A percentile compares a stretch with the other conserved stretches of the same genome.
Conservation (phyloP, 495 filamentous ascomycete species). For the Penicillium maclennaniae region DNA sequence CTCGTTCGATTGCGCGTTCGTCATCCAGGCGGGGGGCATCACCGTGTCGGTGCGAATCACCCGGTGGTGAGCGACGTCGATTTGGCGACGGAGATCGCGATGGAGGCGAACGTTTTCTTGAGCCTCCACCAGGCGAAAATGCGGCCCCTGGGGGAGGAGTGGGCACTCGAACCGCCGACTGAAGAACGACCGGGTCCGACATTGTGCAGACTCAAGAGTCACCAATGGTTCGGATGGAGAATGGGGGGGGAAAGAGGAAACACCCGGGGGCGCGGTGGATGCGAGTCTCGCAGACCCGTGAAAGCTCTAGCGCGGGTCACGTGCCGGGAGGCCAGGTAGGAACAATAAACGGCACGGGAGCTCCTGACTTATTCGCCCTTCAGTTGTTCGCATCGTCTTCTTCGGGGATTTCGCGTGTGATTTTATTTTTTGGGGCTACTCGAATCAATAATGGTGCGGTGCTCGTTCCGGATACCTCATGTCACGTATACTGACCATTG, state of each 20-base stretch:
- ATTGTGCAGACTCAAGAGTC: slow-evolving; percentile 24
- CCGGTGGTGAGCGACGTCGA: slow-evolving; percentile 56
- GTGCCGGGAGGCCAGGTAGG: slow-evolving; percentile 22
- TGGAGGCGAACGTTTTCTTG: slow-evolving; percentile 59
- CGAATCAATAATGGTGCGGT: slow-evolving; percentile 25
- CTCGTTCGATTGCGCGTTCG: slow-evolving; percentile 55
- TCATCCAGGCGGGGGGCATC: slow-evolving; percentile 50
- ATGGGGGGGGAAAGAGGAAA: not conserved
- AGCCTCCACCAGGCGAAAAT: slow-evolving; percentile 45
- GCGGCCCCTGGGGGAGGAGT: slow-evolving; percentile 55
- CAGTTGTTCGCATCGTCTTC: slow-evolving; percentile 8
- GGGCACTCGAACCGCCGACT: slow-evolving; percentile 65
- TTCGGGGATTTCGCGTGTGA: slow-evolving; percentile 1
- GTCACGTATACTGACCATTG: slow-evolving; percentile 3
- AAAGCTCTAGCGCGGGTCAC: slow-evolving; percentile 32
- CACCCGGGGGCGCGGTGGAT: slow-evolving; percentile 14
- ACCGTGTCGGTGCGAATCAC: slow-evolving; percentile 33
- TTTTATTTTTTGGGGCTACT: slow-evolving; percentile 2
- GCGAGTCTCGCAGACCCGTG: slow-evolving; percentile 17
- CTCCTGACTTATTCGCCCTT: slow-evolving; percentile 7
- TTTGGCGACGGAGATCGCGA: slow-evolving; percentile 63
- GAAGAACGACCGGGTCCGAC: slow-evolving; percentile 51
- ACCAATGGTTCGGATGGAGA: slow-evolving; percentile 2
- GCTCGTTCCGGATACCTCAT: not conserved
- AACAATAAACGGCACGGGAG: slow-evolving; percentile 8